Evolutionary conservation across 495 filamentous ascomycete genomes (phyloP).

Genomic region (Aspergillus leporis): DNA sequence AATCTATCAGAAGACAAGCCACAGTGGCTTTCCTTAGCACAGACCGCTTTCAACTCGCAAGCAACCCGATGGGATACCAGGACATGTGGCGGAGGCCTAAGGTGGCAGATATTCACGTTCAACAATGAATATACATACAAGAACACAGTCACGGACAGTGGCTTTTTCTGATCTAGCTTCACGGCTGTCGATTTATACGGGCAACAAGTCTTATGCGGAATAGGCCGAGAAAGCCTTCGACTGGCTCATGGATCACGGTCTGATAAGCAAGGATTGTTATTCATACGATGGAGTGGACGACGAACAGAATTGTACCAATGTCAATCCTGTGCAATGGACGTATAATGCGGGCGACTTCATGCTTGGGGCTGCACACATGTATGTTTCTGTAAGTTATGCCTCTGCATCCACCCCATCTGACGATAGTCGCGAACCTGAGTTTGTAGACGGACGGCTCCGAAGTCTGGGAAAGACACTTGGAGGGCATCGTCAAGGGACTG

Average conservation of each 20-base stretch:
- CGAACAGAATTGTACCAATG: constrained; percentile 44
- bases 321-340: constrained; percentile 60
- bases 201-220: constrained; percentile 69
- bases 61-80: constrained; percentile 64
- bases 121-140: constrained; percentile 78
- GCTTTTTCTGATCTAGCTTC: constrained; percentile 76
- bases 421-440: no score
- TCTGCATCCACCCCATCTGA: background rate
- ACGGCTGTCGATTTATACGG: constrained; percentile 69
- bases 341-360: constrained; percentile 67
- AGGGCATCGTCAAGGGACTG: constrained; percentile 54
- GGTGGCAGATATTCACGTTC: constrained; percentile 77
- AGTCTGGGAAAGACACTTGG: constrained; percentile 56
- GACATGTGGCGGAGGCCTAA: constrained; percentile 66
- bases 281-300: constrained; percentile 63
- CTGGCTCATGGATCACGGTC: constrained; percentile 60
- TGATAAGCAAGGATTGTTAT: constrained; percentile 57
- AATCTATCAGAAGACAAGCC: constrained; percentile 51
- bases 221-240: constrained; percentile 70
- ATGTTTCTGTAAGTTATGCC: constrained; percentile 56
- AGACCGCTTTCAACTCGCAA: constrained; percentile 74
- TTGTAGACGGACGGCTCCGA: constrained; percentile 55
- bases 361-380: constrained; percentile 70
- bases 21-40: constrained; percentile 70
- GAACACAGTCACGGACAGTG: constrained; percentile 72